These are phyloP conservation scores for Verticillium klebahnii DNA, from an alignment of 2,329 filamentous ascomycete genomes.

Conservation along the genomic window DNA sequence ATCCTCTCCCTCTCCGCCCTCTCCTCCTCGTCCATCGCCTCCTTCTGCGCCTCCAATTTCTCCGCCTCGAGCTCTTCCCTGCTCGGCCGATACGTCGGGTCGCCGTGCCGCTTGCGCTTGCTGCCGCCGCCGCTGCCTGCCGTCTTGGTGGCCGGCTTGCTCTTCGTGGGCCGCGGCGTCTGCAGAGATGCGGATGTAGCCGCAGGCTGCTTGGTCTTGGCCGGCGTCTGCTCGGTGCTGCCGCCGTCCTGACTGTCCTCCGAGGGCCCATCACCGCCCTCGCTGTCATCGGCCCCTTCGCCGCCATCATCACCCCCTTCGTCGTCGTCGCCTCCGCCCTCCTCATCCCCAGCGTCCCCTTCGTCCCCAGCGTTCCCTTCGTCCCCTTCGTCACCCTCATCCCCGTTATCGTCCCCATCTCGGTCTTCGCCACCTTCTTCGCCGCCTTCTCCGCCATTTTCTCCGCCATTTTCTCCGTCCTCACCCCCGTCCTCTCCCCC, in stretches of 20 bases:
- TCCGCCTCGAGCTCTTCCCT: not conserved
- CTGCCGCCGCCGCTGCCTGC: not conserved
- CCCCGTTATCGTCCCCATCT: not conserved
- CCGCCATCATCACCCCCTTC: too few species aligned
- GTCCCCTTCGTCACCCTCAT: not conserved
- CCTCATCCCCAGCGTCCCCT: too few species aligned
- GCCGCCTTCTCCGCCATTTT: not conserved
- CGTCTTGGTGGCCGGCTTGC: not conserved
- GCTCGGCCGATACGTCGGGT: not conserved
- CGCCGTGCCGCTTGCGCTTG: not conserved
- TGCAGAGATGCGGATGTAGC: too few species aligned
- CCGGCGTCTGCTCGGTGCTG: too few species aligned
- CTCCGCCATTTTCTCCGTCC: not conserved
- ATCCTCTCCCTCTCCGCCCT: not conserved
- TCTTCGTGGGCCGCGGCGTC: not conserved
- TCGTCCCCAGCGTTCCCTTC: too few species aligned
- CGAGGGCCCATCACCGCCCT: too few species aligned
- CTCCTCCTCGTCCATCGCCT: conserved; percentile 3
- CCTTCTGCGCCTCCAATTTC: not conserved
- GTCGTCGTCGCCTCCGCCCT: too few species aligned
- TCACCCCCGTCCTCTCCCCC: not conserved
- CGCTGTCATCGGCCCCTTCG: too few species aligned
- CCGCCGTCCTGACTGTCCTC: too few species aligned
- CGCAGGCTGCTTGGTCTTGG: too few species aligned
- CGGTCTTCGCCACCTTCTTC: not conserved